Evolutionary conservation across 2,329 filamentous ascomycete genomes (phyloP).

Genomic region (Sporothrix variecibatus): DNA sequence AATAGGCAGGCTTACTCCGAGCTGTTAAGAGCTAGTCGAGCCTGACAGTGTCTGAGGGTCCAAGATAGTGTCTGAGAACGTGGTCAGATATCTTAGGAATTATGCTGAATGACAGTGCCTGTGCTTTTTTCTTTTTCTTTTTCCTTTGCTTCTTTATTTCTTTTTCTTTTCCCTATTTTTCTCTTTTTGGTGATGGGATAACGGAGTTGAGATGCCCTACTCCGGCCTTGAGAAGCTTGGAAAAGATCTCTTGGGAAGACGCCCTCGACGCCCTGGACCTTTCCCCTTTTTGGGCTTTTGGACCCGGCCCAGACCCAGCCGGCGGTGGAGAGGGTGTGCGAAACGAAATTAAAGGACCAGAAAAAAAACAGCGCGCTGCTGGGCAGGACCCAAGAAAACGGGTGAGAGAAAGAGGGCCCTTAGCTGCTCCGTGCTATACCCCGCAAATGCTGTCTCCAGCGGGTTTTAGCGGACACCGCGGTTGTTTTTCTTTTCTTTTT

Average conservation of each 20-base stretch:
- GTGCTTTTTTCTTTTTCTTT: background rate
- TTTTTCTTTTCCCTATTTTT: too few relatives aligned
- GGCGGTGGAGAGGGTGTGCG: slow-evolving; percentile 14
- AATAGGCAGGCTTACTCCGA: slow-evolving; percentile 19
- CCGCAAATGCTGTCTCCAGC: slow-evolving; percentile 19
- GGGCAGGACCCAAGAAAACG: background rate
- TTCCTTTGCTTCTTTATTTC: background rate
- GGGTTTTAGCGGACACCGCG: background rate
- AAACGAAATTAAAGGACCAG: slow-evolving; percentile 29
- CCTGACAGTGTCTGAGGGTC: background rate
- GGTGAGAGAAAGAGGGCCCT: background rate
- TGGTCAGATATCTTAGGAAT: background rate
- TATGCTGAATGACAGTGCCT: background rate
- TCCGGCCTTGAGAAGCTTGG: background rate
- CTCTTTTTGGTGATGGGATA: background rate
- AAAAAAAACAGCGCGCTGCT: background rate
- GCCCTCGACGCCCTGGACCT: background rate
- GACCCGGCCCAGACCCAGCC: background rate
- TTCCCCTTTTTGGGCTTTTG: background rate
- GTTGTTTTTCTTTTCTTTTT: background rate
- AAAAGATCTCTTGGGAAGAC: background rate
- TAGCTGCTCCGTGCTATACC: slow-evolving; percentile 25
- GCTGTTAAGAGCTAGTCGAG: background rate
- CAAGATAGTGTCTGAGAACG: background rate
- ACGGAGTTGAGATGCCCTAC: background rate